Conservation (phyloP, 106 monocot genomes). For the Dioscorea zingiberensis region DNA sequence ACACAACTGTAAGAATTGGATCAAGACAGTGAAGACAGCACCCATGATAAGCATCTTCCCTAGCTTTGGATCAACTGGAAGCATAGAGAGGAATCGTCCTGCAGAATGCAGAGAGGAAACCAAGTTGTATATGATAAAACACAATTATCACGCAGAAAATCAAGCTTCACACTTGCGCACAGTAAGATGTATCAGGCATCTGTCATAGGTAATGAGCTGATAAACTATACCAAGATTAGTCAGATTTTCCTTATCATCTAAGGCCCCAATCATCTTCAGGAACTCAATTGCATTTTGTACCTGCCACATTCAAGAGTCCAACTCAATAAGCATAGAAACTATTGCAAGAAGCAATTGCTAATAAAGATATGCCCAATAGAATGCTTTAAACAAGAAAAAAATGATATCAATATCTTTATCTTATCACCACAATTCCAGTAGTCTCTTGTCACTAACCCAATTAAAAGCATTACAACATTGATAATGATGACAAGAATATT, state of each 20-base stretch:
- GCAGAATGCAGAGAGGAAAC: conserved; percentile 15
- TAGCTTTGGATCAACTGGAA: conserved; percentile 98
- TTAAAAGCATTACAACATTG: too few species aligned
- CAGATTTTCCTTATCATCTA: conserved; percentile 86
- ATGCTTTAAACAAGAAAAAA: too few species aligned
- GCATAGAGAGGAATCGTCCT: conserved; percentile 91
- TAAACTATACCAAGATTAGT: conserved; percentile 74
- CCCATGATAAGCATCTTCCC: conserved; percentile 99
- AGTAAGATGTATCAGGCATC: neutral
- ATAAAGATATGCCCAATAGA: too few species aligned
- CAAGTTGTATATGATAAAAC: neutral
- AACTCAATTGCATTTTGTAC: conserved; percentile 96
- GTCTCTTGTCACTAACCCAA: too few species aligned
- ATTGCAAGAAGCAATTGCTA: too few species aligned
- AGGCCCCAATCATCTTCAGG: conserved; percentile 89
- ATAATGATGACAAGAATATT: too few species aligned
- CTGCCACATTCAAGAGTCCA: conserved; percentile 25
- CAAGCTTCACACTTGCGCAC: neutral
- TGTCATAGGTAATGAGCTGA: neutral
- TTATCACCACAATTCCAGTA: too few species aligned
- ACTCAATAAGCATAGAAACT: too few species aligned
- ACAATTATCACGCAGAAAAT: neutral
- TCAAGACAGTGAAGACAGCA: conserved; percentile 81
- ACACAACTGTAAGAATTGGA: conserved; percentile 88
- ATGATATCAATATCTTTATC: too few species aligned